phyloP scores from a whole-genome alignment of 306 rosid species.

The Pyrus communis region DNA sequence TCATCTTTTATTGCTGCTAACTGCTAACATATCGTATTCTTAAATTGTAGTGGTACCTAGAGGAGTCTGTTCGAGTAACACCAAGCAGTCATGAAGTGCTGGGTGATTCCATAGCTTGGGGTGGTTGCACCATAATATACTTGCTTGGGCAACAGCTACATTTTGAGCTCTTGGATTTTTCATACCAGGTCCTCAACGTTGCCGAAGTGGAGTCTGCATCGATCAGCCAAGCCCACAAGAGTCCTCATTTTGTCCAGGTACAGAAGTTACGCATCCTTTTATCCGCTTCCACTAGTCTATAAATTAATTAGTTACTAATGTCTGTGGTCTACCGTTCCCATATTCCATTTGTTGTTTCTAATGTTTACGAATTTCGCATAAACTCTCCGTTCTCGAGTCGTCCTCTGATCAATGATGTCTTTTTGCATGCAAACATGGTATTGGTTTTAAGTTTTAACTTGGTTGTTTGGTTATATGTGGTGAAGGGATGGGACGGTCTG shows the following conservation, averaged over 20 bases:
- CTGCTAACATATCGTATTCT: slow-evolving; percentile 3
- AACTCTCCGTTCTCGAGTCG: not conserved
- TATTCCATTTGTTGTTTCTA: no score
- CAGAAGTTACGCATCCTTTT: not conserved
- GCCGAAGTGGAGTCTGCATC: slow-evolving; percentile 86
- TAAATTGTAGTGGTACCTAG: slow-evolving; percentile 68
- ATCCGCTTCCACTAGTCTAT: no score
- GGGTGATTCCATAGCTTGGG: slow-evolving; percentile 99
- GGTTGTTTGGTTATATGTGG: not conserved
- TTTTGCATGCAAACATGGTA: not conserved
- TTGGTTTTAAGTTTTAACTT: not conserved
- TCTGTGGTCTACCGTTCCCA: no score
- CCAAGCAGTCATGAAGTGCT: slow-evolving; percentile 66
- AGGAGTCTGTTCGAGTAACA: slow-evolving; percentile 62
- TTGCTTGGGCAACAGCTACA: slow-evolving; percentile 96
- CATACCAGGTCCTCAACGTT: slow-evolving; percentile 84
- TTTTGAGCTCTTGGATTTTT: slow-evolving; percentile 96
- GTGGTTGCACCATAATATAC: slow-evolving; percentile 93
- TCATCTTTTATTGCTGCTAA: slow-evolving; percentile 9
- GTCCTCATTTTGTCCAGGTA: slow-evolving; percentile 65
- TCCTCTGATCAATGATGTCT: no score
- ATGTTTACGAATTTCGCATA: no score
- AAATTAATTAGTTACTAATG: no score
- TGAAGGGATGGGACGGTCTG: slow-evolving; percentile 80
- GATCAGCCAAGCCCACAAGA: slow-evolving; percentile 47